Percentiles rank a stretch among this genome's conserved stretches.
Conservation (phyloP, 2,329 filamentous ascomycete species). For the Aotearoamyces nothofagi region DNA sequence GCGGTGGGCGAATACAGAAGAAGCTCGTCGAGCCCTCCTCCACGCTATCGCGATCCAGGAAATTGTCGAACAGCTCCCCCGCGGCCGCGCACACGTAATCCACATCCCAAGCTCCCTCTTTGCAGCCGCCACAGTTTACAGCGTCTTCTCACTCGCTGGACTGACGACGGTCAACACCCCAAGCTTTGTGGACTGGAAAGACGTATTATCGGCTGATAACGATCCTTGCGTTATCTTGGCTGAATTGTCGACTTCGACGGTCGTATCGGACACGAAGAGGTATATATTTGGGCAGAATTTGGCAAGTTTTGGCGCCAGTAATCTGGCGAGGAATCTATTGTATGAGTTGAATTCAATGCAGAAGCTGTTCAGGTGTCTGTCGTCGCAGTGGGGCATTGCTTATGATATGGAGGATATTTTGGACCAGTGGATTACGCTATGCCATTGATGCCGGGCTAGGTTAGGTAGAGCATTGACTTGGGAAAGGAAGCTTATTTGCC, state of each 20-base stretch:
- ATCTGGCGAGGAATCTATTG: conserved; percentile 23
- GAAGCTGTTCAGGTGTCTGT: conserved; percentile 27
- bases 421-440: conserved; percentile 29
- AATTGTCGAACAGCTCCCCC: conserved; percentile 27
- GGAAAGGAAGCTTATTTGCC: too few relatives aligned
- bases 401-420: conserved; percentile 28
- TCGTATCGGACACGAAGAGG: conserved; percentile 21
- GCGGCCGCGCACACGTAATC: conserved; percentile 27
- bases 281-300: conserved; percentile 21
- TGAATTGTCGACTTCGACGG: conserved; percentile 9
- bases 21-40: conserved; percentile 24
- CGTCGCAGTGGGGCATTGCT: conserved; percentile 28
- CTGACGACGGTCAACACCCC: conserved; percentile 23
- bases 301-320: conserved; percentile 10
- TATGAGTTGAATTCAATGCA: conserved; percentile 31
- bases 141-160: conserved; percentile 24
- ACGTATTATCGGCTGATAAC: conserved; percentile 20
- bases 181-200: conserved; percentile 24
- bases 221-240: conserved; percentile 12
- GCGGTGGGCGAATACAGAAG: conserved; percentile 22
- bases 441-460: too few relatives aligned
- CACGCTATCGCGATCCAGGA: conserved; percentile 29
- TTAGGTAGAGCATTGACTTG: too few relatives aligned
- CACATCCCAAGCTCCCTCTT: conserved; percentile 29
- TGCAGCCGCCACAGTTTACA: conserved; percentile 26